These are phyloP conservation scores for Lactarius vividus DNA, from an alignment of 768 basidiomycete species.

Conservation along the genomic window DNA sequence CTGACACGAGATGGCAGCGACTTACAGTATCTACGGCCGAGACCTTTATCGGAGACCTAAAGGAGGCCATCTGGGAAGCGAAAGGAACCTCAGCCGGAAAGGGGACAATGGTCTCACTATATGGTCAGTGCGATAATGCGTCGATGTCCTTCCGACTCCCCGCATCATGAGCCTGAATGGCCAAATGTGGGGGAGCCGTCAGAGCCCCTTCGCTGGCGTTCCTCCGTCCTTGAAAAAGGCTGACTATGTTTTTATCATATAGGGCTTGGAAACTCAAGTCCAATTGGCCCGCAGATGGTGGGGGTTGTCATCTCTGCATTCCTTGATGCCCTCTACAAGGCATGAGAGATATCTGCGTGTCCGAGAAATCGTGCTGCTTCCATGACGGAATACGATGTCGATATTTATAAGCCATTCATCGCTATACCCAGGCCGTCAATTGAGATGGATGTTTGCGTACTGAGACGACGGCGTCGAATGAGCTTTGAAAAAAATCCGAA, in stretches of 20 bases:
- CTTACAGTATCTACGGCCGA: constrained; percentile 77
- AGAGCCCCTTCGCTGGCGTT: neutral
- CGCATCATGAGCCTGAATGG: neutral
- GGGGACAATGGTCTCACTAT: constrained; percentile 89
- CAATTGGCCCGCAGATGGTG: constrained; percentile 27
- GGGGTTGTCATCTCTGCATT: constrained; percentile 23
- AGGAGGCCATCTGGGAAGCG: constrained; percentile 70
- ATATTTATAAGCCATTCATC: neutral
- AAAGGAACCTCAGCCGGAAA: constrained; percentile 61
- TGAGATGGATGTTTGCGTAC: neutral
- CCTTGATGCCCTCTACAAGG: constrained; percentile 27
- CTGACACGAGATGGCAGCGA: constrained; percentile 45
- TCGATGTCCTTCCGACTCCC: neutral
- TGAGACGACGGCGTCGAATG: neutral
- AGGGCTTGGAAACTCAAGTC: constrained; percentile 29
- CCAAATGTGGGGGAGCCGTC: neutral
- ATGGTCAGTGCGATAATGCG: constrained; percentile 54
- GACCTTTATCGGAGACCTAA: constrained; percentile 80
- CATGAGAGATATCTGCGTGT: constrained; percentile 11
- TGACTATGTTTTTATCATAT: neutral
- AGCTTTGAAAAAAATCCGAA: neutral
- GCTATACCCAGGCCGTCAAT: neutral
- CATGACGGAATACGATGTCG: neutral
- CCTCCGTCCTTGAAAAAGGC: neutral
- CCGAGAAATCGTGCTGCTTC: neutral